Conservation (phyloP, 2,329 filamentous ascomycete species). For the Colletotrichum viniferum region DNA sequence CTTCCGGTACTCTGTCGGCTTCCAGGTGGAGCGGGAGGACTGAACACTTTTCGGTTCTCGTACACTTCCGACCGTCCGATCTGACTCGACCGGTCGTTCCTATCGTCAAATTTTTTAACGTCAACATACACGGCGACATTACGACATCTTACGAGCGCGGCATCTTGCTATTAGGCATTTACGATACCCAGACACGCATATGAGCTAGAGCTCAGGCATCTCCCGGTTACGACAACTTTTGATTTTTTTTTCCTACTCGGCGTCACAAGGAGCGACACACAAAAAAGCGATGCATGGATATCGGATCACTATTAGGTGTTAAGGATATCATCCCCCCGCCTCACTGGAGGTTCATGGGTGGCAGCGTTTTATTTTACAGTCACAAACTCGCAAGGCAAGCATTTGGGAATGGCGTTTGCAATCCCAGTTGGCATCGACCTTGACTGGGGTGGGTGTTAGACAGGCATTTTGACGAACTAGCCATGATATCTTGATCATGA, state of each 20-base stretch:
- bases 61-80: background rate
- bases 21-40: slow-evolving; percentile 70
- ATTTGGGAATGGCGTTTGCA: background rate
- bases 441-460: background rate
- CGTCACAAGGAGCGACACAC: background rate
- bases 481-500: slow-evolving; percentile 6
- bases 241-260: background rate
- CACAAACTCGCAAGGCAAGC: background rate
- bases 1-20: slow-evolving; percentile 78
- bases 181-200: slow-evolving; percentile 23
- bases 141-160: slow-evolving; percentile 7
- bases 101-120: background rate
- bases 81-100: background rate
- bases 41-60: slow-evolving; percentile 10
- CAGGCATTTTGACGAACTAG: background rate
- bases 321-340: background rate
- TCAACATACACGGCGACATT: background rate
- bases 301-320: slow-evolving; percentile 15
- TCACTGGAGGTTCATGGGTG: background rate
- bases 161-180: slow-evolving; percentile 25
- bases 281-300: background rate
- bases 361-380: background rate
- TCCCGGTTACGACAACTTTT: background rate
- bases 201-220: slow-evolving; percentile 3
- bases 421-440: background rate